Evolutionary conservation across 495 filamentous ascomycete genomes (phyloP).

Genomic region (Podospora appendiculata): DNA sequence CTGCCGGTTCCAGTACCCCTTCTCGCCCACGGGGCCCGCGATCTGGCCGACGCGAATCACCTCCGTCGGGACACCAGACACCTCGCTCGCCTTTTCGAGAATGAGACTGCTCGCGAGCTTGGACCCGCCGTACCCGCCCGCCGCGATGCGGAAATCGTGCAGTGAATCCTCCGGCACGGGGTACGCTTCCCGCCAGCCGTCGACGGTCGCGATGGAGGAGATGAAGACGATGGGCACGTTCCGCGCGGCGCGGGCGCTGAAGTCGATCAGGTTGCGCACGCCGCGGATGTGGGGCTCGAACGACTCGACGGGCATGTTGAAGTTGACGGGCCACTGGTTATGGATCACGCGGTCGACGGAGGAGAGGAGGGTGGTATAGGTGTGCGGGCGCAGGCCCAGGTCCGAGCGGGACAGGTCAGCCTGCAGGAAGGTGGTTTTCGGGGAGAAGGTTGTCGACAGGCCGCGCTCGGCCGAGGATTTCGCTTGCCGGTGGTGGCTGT

Average conservation of each 20-base stretch:
- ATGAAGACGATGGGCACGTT: slow-evolving; percentile 46
- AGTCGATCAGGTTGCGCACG: slow-evolving; percentile 45
- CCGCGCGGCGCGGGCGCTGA: slow-evolving; percentile 34
- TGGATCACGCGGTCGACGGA: slow-evolving; percentile 47
- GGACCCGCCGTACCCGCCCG: slow-evolving; percentile 48
- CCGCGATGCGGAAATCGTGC: slow-evolving; percentile 26
- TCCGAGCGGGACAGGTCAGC: slow-evolving; percentile 37
- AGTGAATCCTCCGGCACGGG: slow-evolving; percentile 39
- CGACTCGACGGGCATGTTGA: slow-evolving; percentile 47
- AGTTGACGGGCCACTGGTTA: slow-evolving; percentile 58
- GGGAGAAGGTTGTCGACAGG: slow-evolving; percentile 22
- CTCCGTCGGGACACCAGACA: slow-evolving; percentile 31
- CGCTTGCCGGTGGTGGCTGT: slow-evolving; percentile 29
- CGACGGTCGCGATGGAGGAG: slow-evolving; percentile 43
- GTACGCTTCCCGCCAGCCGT: slow-evolving; percentile 22
- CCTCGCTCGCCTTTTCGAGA: slow-evolving; percentile 32
- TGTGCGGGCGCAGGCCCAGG: slow-evolving; percentile 34
- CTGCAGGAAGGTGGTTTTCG: slow-evolving; percentile 40
- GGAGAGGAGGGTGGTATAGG: slow-evolving; percentile 29
- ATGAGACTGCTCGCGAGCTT: slow-evolving; percentile 48
- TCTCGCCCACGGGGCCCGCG: slow-evolving; percentile 36
- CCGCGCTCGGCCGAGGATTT: slow-evolving; percentile 23
- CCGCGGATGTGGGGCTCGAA: slow-evolving; percentile 50
- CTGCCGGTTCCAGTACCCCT: slow-evolving; percentile 44
- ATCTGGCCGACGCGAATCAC: slow-evolving; percentile 53